Evolutionary conservation across 179 eudicot genomes (phyloP).

Genomic region (Carnegiea gigantea): DNA sequence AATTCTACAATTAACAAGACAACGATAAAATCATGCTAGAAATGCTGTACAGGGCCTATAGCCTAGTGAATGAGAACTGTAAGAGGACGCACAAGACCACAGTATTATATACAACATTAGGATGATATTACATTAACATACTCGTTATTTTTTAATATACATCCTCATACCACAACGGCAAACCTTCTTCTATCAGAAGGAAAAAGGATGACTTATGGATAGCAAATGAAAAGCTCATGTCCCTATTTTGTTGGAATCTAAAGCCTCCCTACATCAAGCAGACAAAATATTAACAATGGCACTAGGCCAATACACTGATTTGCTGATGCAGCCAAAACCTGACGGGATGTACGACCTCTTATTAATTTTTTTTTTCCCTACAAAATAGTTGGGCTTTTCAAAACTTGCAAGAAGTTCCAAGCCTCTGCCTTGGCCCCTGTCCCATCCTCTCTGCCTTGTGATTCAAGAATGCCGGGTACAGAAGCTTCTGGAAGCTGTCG

Average conservation of each 20-base stretch:
- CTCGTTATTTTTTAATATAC: background rate
- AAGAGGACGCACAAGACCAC: background rate
- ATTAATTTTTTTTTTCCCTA: background rate
- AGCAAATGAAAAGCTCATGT: background rate
- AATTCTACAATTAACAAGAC: too few relatives aligned
- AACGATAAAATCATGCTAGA: too few relatives aligned
- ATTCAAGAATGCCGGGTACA: slow-evolving; percentile 42
- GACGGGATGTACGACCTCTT: background rate
- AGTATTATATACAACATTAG: background rate
- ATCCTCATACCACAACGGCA: background rate
- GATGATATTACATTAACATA: background rate
- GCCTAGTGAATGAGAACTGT: too few relatives aligned
- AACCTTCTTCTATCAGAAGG: background rate
- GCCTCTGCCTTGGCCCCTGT: slow-evolving; percentile 51
- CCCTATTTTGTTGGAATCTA: slow-evolving; percentile 10
- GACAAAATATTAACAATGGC: background rate
- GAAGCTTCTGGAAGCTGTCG: slow-evolving; percentile 48
- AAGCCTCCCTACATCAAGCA: slow-evolving; percentile 5
- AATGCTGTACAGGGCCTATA: too few relatives aligned
- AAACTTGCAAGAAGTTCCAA: slow-evolving; percentile 72
- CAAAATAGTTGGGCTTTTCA: slow-evolving; percentile 24
- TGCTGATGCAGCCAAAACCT: background rate
- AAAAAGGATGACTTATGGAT: background rate
- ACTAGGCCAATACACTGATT: background rate
- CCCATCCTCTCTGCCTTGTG: slow-evolving; percentile 38